Evolutionary conservation across 495 filamentous ascomycete genomes (phyloP), one percentile per base, ranked within the genome.

Genomic region (Daldinia caldariorum): DNA sequence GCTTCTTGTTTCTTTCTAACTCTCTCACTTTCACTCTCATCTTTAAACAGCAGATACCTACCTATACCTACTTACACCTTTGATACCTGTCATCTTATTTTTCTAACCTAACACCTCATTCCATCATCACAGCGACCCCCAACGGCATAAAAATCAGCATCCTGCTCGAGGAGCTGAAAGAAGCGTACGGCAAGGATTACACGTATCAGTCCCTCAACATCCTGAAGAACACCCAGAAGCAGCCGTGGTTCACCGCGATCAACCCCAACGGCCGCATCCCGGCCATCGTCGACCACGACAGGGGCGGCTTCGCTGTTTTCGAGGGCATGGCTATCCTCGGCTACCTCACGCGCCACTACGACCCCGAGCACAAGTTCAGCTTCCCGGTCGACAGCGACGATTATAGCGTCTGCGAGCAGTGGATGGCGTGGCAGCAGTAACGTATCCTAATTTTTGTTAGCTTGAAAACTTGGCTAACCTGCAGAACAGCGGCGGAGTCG

Each of bases 201-300:
- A 83, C 83, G 16, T 83, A 83, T 65, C 83, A 91, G 69, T 84
- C 85, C 49, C 85, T 96, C 72, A 87, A 92, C 67, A 88, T 96
- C 68, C 74, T 71, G 55, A 89, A 91, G 70, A 91, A 92, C 77
- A 83, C 79, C 4, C 93, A 96, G 69, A 96, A 97, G 72, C 87
- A 94, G 79, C 85, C 86, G 67, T 89, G 85, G 71, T 86, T 77
- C 67, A 77, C 75, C 34, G 88, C 85, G 16, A 88, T 93, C 74
- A 92, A 91, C 77, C 93, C 93, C 68, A 95, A 97, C 76, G 93
- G 93, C 67, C 91, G 92, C 61, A 95, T 97, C 77, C 93, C 93
- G 34, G 91, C 90, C 22, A 80, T 97, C 43, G 89, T 91, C 50
- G 93, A 96, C 80, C 79, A 82, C 58, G 84, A 87, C 66, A 85